These are phyloP conservation scores for Tetrastigma voinierianum DNA, from an alignment of 164 flowering plant species.

Conservation along the genomic window DNA sequence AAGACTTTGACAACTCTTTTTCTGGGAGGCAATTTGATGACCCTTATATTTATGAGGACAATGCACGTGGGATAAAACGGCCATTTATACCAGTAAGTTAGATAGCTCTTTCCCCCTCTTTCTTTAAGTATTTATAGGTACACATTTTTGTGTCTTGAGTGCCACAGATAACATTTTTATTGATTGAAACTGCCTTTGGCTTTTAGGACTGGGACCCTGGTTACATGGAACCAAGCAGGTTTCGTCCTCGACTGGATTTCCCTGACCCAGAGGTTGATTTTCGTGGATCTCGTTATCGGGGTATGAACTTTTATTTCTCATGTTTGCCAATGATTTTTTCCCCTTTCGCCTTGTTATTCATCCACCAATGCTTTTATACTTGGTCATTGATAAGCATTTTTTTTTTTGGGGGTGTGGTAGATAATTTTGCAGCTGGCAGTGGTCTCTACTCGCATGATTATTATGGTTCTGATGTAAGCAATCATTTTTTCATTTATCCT, in stretches of 20 bases:
- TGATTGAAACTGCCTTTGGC: conserved; percentile 1
- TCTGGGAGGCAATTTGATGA: conserved; percentile 50
- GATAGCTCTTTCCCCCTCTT: background rate
- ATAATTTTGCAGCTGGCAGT: conserved; percentile 31
- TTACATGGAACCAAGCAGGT: conserved; percentile 50
- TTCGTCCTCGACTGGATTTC: conserved; percentile 57
- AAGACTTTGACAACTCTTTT: conserved; percentile 37
- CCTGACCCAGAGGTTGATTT: conserved; percentile 36
- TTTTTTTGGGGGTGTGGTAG: conserved; percentile 16
- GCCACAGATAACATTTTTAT: background rate
- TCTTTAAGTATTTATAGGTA: background rate
- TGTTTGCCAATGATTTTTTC: background rate
- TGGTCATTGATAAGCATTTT: background rate
- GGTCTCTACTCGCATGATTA: conserved; percentile 36
- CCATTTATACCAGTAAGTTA: conserved; percentile 49
- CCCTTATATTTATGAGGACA: conserved; percentile 43
- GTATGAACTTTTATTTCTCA: conserved; percentile 23
- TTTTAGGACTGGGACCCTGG: conserved; percentile 53
- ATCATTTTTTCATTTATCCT: background rate
- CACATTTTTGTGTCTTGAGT: background rate
- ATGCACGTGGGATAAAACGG: conserved; percentile 51
- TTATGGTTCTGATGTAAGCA: conserved; percentile 58
- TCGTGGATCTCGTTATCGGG: conserved; percentile 43
- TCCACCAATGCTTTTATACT: background rate
- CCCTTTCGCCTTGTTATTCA: background rate